Percentiles rank a stretch among this genome's conserved stretches.
These are phyloP conservation scores for Aspergillus persii DNA, from an alignment of 2,329 filamentous ascomycete species.

Conservation along the genomic window DNA sequence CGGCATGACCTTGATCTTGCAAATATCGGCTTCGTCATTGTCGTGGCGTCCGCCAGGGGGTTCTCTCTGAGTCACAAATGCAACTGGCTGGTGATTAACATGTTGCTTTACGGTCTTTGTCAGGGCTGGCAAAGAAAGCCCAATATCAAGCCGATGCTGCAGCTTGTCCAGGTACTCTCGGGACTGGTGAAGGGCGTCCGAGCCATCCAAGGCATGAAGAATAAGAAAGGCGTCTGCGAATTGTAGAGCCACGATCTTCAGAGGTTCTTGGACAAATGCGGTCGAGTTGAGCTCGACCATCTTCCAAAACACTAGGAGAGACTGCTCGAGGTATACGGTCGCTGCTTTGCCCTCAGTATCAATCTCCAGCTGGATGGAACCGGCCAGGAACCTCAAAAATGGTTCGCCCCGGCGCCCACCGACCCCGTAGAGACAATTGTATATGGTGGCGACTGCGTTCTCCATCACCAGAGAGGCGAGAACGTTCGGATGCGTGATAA, in stretches of 20 bases:
- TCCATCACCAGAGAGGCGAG: slow-evolving; percentile 44
- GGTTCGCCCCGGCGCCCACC: slow-evolving; percentile 36
- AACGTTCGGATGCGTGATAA: slow-evolving; percentile 42
- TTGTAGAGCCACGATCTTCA: slow-evolving; percentile 16
- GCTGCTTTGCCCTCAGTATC: not conserved
- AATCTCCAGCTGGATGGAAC: slow-evolving; percentile 13
- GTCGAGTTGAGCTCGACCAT: slow-evolving; percentile 39
- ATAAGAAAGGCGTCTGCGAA: slow-evolving; percentile 19
- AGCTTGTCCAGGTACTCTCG: slow-evolving; percentile 16
- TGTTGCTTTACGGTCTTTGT: no score
- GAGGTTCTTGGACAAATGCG: slow-evolving; percentile 30
- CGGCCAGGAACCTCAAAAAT: slow-evolving; percentile 33
- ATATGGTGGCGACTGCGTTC: slow-evolving; percentile 42
- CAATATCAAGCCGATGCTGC: slow-evolving; percentile 23
- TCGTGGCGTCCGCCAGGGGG: slow-evolving; percentile 34
- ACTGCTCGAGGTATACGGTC: slow-evolving; percentile 17
- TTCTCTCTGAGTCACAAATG: slow-evolving; percentile 15
- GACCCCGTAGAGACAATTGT: slow-evolving; percentile 45
- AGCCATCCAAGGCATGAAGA: not conserved
- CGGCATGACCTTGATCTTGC: slow-evolving; percentile 35
- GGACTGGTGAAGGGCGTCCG: slow-evolving; percentile 13
- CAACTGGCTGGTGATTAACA: no score
- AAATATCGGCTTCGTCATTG: slow-evolving; percentile 36
- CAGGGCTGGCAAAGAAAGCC: slow-evolving; percentile 3
- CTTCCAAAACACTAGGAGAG: slow-evolving; percentile 24